These are phyloP conservation scores for Penicillium griseofulvum DNA, from an alignment of 2,329 filamentous ascomycete species.

Conservation along the genomic window DNA sequence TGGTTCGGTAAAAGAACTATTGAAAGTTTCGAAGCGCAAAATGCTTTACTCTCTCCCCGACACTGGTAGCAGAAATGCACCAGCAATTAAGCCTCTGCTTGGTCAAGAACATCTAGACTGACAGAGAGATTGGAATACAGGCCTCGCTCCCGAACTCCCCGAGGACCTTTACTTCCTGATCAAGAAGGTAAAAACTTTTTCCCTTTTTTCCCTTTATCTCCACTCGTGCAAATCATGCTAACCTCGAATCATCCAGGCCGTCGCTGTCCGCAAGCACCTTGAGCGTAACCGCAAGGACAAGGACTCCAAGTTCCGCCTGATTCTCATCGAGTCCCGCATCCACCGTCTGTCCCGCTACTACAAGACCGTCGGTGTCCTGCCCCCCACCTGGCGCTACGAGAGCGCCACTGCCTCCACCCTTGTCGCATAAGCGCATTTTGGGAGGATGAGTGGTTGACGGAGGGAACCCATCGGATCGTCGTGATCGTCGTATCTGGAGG, in stretches of 20 bases:
- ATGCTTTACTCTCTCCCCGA: conserved; percentile 11
- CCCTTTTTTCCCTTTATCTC: background rate
- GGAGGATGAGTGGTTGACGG: conserved; percentile 20
- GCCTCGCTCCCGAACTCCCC: conserved; percentile 96
- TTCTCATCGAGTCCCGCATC: conserved; percentile 99
- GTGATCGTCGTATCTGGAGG: conserved; percentile 11
- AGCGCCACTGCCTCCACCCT: conserved; percentile 91
- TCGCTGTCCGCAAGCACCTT: conserved; percentile 99
- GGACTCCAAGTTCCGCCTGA: conserved; percentile 99
- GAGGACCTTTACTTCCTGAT: conserved; percentile 99
- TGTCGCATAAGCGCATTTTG: conserved; percentile 67
- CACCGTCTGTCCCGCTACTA: conserved; percentile 99
- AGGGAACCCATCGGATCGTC: conserved; percentile 12
- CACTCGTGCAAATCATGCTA: conserved; percentile 1
- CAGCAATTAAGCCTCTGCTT: conserved; percentile 71
- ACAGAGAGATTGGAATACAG: conserved; percentile 85
- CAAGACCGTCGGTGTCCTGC: conserved; percentile 83
- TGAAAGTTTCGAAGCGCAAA: conserved; percentile 3
- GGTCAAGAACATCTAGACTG: conserved; percentile 68
- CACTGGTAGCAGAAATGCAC: conserved; percentile 32
- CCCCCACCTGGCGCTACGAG: conserved; percentile 99
- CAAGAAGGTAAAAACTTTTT: conserved; percentile 76
- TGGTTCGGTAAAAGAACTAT: conserved; percentile 7
- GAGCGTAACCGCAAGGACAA: conserved; percentile 99
- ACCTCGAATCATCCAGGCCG: conserved; percentile 60